phyloP scores from a whole-genome alignment of 1,284 basidiomycete species.

The Leucoagaricus sp. region DNA sequence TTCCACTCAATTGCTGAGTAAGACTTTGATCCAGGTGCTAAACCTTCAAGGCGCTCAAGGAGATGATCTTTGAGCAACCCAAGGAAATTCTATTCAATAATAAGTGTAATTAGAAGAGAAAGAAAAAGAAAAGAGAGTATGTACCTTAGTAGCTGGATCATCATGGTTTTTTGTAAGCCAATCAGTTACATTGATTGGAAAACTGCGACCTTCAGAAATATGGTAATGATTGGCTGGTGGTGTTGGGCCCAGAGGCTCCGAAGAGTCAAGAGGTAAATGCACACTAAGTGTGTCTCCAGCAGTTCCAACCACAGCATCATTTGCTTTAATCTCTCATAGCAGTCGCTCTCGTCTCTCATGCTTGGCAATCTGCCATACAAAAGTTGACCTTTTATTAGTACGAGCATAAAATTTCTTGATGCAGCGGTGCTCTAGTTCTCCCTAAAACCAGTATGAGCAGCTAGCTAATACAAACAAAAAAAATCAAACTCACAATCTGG shows the following conservation, averaged over 20 bases:
- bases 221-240: slow-evolving; percentile 15
- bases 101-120: background rate
- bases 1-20: background rate
- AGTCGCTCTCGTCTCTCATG: slow-evolving; percentile 1
- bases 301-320: too few relatives aligned
- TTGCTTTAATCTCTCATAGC: background rate
- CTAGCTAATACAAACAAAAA: background rate
- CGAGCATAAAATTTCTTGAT: slow-evolving; percentile 35
- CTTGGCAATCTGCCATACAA: background rate
- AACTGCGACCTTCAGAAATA: slow-evolving; percentile 5
- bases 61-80: slow-evolving; percentile 19
- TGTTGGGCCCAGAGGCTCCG: background rate
- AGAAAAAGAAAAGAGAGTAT: background rate
- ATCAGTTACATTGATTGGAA: background rate
- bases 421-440: slow-evolving; percentile 35
- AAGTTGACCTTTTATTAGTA: slow-evolving; percentile 29
- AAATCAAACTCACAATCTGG: slow-evolving; percentile 19
- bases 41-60: background rate
- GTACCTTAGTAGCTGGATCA: slow-evolving; percentile 27
- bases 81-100: slow-evolving; percentile 18
- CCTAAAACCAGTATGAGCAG: slow-evolving; percentile 22
- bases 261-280: slow-evolving; percentile 19
- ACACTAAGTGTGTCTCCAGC: slow-evolving; percentile 22
- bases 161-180: slow-evolving; percentile 18
- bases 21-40: background rate